phyloP scores from a whole-genome alignment of 1,284 basidiomycete genomes.

The Trichosporon ovoides region DNA sequence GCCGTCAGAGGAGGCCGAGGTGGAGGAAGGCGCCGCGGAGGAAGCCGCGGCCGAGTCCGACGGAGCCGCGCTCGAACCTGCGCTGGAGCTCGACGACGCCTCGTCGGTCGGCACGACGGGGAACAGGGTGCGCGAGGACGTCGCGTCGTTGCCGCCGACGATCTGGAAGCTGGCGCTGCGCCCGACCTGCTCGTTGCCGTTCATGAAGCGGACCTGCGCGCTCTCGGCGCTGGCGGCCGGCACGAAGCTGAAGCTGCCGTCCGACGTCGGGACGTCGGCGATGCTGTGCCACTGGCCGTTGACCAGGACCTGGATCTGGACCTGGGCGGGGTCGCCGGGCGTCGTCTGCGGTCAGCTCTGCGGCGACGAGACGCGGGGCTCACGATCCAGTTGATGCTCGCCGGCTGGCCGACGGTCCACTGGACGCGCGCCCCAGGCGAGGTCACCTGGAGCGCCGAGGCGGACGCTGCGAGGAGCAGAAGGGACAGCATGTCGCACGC shows the following conservation, averaged over 20 bases:
- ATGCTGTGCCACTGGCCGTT: constrained; percentile 2
- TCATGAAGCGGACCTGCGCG: constrained; percentile 2
- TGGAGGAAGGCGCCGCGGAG: not conserved
- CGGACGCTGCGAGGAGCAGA: constrained; percentile 1
- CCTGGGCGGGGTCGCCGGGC: not conserved
- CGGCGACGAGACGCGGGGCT: not conserved
- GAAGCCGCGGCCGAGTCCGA: not conserved
- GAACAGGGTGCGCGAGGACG: not conserved
- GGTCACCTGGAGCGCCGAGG: not conserved
- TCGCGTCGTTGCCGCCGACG: not conserved
- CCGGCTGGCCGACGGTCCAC: constrained; percentile 3
- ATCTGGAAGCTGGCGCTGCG: constrained; percentile 1
- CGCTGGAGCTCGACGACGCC: not conserved
- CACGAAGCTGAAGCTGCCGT: not conserved
- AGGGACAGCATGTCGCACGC: not conserved
- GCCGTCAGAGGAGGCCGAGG: not conserved
- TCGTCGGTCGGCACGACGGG: not conserved
- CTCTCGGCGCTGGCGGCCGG: not conserved
- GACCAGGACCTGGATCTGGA: constrained; percentile 1
- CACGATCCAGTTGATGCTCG: constrained; percentile 5
- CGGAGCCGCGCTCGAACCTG: not conserved
- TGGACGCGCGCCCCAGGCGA: not conserved
- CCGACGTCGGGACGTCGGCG: not conserved
- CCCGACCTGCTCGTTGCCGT: constrained; percentile 2
- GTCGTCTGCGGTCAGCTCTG: not conserved